Percentiles rank a stretch among this genome's conserved stretches.
Conservation (phyloP, 1,284 basidiomycete genomes). For the Fomitopsis schrenkii region DNA sequence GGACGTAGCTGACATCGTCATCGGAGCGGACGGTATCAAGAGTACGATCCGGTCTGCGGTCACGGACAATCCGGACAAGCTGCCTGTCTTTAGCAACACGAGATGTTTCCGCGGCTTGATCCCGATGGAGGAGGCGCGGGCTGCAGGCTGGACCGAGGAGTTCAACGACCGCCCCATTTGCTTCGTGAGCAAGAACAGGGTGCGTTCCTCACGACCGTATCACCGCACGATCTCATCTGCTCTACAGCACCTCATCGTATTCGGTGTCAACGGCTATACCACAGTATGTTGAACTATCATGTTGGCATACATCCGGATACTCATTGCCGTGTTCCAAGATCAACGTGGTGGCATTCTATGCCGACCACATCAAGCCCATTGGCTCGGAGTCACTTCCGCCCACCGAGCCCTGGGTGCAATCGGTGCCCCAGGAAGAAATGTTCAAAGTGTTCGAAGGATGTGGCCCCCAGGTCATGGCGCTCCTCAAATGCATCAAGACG, state of each 20-base stretch:
- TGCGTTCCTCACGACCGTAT: constrained; percentile 14
- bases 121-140: constrained; percentile 32
- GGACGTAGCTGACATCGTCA: constrained; percentile 44
- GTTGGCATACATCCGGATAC: background rate
- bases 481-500: constrained; percentile 43
- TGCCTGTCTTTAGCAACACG: constrained; percentile 39
- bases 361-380: constrained; percentile 34
- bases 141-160: constrained; percentile 38
- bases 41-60: constrained; percentile 39
- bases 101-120: constrained; percentile 44
- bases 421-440: constrained; percentile 40
- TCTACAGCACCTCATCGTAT: constrained; percentile 51
- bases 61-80: constrained; percentile 21
- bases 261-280: constrained; percentile 44
- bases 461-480: constrained; percentile 40
- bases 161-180: constrained; percentile 31
- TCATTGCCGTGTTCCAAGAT: constrained; percentile 28
- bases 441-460: constrained; percentile 44
- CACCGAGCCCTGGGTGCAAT: constrained; percentile 42
- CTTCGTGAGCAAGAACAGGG: constrained; percentile 41
- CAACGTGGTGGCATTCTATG: constrained; percentile 51
- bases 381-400: constrained; percentile 34
- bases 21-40: constrained; percentile 52
- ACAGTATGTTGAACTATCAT: constrained; percentile 29
- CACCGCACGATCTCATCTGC: background rate